Base-by-base conservation (phyloP, 164 flowering plant genomes). In the Warburgia ugandensis region DNA sequence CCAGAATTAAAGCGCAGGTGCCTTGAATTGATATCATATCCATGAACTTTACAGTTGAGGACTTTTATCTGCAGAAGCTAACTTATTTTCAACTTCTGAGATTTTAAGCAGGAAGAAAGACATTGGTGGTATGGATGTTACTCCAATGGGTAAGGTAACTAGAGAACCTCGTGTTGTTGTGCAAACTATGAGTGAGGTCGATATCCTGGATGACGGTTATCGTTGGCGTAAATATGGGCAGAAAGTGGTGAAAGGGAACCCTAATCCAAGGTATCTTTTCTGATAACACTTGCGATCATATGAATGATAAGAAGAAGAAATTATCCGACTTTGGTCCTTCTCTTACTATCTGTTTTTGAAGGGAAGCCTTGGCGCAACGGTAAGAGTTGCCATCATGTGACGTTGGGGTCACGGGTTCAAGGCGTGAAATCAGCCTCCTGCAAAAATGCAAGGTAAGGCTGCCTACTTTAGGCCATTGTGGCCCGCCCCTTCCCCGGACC, bases 1-100 rank as follows among this genome's bases (percentile, higher is more conserved):
- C 68, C 73, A 10, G 72, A 68, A 51, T 56, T 74, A 17, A 79
- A 79, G 51, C 63, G 73, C 56, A 72, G 67, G 85, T 79, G 29
- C 26, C 29, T n/a, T n/a, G n/a, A n/a, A n/a, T n/a, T n/a, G n/a
- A n/a, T n/a, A n/a, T n/a, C n/a, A n/a, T n/a, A n/a, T n/a, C n/a
- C n/a, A n/a, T n/a, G n/a, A n/a, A n/a, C n/a, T n/a, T n/a, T n/a
- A n/a, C n/a, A n/a, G n/a, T n/a, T n/a, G n/a, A n/a, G n/a, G n/a
- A n/a, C n/a, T n/a, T n/a, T n/a, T n/a, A n/a, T n/a, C n/a, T n/a
- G n/a, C n/a, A n/a, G n/a, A n/a, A n/a, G n/a, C n/a, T 17, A 50
- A 27, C 25, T 36, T 28, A 40, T 21, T 7, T 3, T 37, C 17
- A 37, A 37, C 41, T 37, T 12, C 8, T n/a, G n/a, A 37, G 4